A percentile compares a stretch with the other conserved stretches of the same genome.
phyloP scores from a whole-genome alignment of 352 stramenopile genomes.

The Phytophthora pisi region DNA sequence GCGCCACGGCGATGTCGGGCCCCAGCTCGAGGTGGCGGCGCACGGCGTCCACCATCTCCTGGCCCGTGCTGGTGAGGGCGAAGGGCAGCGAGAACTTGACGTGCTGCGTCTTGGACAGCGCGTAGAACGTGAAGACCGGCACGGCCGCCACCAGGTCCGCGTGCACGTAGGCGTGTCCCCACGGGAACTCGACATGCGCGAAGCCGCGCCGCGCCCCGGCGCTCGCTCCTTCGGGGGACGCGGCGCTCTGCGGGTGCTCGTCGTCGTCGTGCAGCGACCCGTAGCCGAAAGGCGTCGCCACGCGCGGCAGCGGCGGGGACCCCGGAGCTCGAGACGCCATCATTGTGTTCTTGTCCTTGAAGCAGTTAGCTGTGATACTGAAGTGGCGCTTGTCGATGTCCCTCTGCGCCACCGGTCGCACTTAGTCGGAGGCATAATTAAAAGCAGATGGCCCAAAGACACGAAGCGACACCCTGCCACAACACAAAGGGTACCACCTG shows the following conservation, averaged over 20 bases:
- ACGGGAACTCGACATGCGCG: slow-evolving; percentile 74
- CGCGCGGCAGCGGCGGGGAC: slow-evolving; percentile 34
- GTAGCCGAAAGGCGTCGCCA: slow-evolving; percentile 78
- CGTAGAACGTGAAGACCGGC: slow-evolving; percentile 84
- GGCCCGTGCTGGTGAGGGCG: slow-evolving; percentile 49
- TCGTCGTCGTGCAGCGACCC: slow-evolving; percentile 47
- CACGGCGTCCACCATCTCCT: slow-evolving; percentile 70
- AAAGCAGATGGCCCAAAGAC: slow-evolving; percentile 14
- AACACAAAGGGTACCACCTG: slow-evolving; percentile 8
- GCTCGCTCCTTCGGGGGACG: slow-evolving; percentile 13
- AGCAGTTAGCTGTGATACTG: slow-evolving; percentile 17
- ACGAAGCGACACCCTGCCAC: slow-evolving; percentile 22
- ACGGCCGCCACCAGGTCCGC: slow-evolving; percentile 56
- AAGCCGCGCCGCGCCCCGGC: slow-evolving; percentile 39
- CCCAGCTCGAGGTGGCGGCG: slow-evolving; percentile 50
- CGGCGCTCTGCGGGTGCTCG: slow-evolving; percentile 17
- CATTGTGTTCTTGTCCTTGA: slow-evolving; percentile 26
- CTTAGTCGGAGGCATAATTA: slow-evolving; percentile 12
- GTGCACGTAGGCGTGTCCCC: slow-evolving; percentile 75
- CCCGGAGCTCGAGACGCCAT: slow-evolving; percentile 13
- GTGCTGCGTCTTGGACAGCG: slow-evolving; percentile 59
- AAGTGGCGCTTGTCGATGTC: slow-evolving; percentile 16
- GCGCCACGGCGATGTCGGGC: slow-evolving; percentile 58
- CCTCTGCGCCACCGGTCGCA: slow-evolving; percentile 1
- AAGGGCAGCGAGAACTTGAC: slow-evolving; percentile 77